phyloP scores from a whole-genome alignment of 106 monocot genomes.

The Phalaenopsis aphrodite region DNA sequence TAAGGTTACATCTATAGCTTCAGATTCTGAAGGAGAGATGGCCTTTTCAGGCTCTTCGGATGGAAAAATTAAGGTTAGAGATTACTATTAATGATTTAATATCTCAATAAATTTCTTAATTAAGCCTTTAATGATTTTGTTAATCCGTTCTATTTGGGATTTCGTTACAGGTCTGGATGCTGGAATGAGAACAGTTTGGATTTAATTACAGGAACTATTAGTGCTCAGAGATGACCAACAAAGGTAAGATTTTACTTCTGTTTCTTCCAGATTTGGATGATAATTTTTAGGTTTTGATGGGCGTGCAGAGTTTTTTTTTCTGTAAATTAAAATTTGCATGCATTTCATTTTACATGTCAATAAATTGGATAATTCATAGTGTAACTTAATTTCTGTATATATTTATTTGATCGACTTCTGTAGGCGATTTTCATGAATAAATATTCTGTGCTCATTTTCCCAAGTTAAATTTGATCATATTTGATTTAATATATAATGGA shows the following conservation, averaged over 20 bases:
- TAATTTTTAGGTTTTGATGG: neutral
- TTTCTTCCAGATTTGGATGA: neutral
- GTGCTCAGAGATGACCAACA: neutral
- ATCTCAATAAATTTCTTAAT: neutral
- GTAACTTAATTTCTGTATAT: neutral
- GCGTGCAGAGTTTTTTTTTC: neutral
- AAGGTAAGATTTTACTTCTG: neutral
- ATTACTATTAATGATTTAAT: neutral
- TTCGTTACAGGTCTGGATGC: neutral
- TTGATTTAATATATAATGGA: too few relatives aligned
- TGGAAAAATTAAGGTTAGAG: constrained; percentile 43
- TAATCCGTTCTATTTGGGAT: neutral
- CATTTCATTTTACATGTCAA: neutral
- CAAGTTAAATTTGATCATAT: too few relatives aligned
- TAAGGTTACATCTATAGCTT: constrained; percentile 21
- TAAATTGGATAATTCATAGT: neutral
- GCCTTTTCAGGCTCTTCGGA: constrained; percentile 38
- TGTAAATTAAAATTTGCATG: neutral
- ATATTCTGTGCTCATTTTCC: too few relatives aligned
- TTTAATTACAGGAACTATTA: neutral
- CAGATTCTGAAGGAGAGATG: constrained; percentile 32
- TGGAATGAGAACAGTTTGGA: neutral
- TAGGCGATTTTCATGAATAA: too few relatives aligned
- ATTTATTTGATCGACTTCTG: neutral
- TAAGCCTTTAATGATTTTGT: neutral